Conservation (phyloP, 495 filamentous ascomycete genomes). For the Aspergillus biplanus region DNA sequence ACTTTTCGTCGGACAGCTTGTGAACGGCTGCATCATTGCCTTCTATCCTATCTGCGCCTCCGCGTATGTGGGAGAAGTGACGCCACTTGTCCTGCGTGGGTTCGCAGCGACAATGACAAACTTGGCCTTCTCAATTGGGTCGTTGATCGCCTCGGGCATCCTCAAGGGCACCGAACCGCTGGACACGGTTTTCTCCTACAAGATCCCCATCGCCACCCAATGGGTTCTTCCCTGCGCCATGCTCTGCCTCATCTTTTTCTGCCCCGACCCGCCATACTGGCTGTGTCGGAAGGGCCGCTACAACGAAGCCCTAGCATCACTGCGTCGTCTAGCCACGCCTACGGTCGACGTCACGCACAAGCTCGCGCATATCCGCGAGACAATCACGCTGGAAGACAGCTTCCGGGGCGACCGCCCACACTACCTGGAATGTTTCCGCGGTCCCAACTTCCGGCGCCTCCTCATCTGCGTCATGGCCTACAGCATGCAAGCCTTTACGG, state of each 20-base stretch:
- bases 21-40: conserved; percentile 39
- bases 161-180: conserved; percentile 41
- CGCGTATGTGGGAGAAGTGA: conserved; percentile 42
- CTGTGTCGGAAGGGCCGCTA: conserved; percentile 45
- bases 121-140: conserved; percentile 42
- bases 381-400: conserved; percentile 40
- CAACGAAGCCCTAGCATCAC: conserved; percentile 41
- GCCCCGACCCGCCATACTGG: conserved; percentile 56
- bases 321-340: conserved; percentile 38
- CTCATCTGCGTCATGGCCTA: conserved; percentile 54
- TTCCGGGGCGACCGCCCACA: conserved; percentile 44
- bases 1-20: conserved; percentile 39
- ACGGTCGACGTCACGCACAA: conserved; percentile 25
- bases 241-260: conserved; percentile 42
- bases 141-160: conserved; percentile 43
- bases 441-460: conserved; percentile 49
- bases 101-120: conserved; percentile 44
- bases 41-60: conserved; percentile 42
- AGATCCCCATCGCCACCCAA: conserved; percentile 42
- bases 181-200: conserved; percentile 36
- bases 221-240: conserved; percentile 39
- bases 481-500: conserved; percentile 49
- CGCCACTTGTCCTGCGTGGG: conserved; percentile 44
- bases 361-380: conserved; percentile 40
- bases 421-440: conserved; percentile 49